Evolutionary conservation across 2,329 filamentous ascomycete species (phyloP).

Genomic region (Rutstroemia sp.): DNA sequence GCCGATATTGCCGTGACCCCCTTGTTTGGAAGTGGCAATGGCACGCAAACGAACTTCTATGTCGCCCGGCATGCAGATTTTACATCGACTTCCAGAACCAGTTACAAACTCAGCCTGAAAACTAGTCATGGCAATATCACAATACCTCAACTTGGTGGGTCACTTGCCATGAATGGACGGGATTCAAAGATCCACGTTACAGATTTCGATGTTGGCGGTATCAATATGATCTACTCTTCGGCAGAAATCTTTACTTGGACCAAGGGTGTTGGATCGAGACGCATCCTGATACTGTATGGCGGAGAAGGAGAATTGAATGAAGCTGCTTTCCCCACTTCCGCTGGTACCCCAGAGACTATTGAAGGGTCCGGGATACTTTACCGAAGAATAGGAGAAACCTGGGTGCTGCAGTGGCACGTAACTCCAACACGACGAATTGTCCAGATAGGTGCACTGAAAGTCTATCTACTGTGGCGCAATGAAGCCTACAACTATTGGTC

Average conservation of each 20-base stretch:
- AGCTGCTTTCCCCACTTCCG: slow-evolving; percentile 39
- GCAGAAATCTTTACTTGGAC: slow-evolving; percentile 67
- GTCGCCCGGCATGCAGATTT: slow-evolving; percentile 60
- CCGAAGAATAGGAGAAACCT: slow-evolving; percentile 23
- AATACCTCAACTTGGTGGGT: slow-evolving; percentile 51
- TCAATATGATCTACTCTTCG: slow-evolving; percentile 57
- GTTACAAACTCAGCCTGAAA: slow-evolving; percentile 56
- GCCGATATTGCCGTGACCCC: slow-evolving; percentile 47
- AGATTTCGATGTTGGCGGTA: slow-evolving; percentile 55
- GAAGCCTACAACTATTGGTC: slow-evolving; percentile 62
- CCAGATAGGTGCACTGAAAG: slow-evolving; percentile 31
- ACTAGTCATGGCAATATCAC: slow-evolving; percentile 49
- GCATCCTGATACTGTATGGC: slow-evolving; percentile 57
- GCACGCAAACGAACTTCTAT: slow-evolving; percentile 52
- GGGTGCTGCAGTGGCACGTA: slow-evolving; percentile 41
- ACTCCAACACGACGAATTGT: slow-evolving; percentile 43
- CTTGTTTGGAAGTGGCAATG: slow-evolving; percentile 40
- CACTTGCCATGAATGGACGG: slow-evolving; percentile 50
- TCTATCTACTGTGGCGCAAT: slow-evolving; percentile 43
- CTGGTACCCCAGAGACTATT: slow-evolving; percentile 28
- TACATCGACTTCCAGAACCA: slow-evolving; percentile 45
- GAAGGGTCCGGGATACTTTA: slow-evolving; percentile 29
- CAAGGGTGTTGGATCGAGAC: slow-evolving; percentile 45
- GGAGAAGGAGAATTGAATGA: slow-evolving; percentile 56
- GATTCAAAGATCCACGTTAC: slow-evolving; percentile 63